Evolutionary conservation across 140 eudicot genomes (phyloP), one percentile per base, ranked within the genome.

Genomic region (Flaveria floridana): DNA sequence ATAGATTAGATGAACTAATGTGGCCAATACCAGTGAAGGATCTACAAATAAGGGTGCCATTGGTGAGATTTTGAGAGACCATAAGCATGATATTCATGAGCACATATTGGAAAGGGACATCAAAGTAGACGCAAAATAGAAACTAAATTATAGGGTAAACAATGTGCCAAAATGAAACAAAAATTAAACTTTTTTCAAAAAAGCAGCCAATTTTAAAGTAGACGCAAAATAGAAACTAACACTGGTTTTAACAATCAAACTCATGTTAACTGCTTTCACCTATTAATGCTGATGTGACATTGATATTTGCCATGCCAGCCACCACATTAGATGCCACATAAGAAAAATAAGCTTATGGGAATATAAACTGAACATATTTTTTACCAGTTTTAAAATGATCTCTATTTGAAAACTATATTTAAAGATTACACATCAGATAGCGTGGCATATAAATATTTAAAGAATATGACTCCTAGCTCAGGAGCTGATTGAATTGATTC

Each of bases 21-120:
- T 63, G 23, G 96, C 85, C 85, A 92, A 78, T 48, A 86, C 87
- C 26, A 85, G 72, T n/a, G 85, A 72, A 50, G 95, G 92, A 58
- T 92, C 97, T 92, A 84, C 78, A 75, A 61, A 79, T 55, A 70
- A 70, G 69, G 28, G 39, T 28, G 26, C 41, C 50, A 20, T 14
- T 20, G 61, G 53, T 72, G 42, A 75, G 19, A 42, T 37, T 72
- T 62, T 62, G 58, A 46, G 62, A 9, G 12, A 39, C 55, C 18
- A 46, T 68, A 59, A 39, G 48, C 65, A 66, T 67, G 16, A 8
- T 10, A 67, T 46, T 46, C 55, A 76, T 37, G 6, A 67, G 37
- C 42, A 76, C 3, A 51, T 30, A 53, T 51, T 44, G 18, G 28
- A 52, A 48, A 75, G n/a, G 19, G 37, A 47, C 9, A 30, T 30